Evolutionary conservation across 2,329 filamentous ascomycete genomes (phyloP).

Genomic region (Zasmidium angulare): DNA sequence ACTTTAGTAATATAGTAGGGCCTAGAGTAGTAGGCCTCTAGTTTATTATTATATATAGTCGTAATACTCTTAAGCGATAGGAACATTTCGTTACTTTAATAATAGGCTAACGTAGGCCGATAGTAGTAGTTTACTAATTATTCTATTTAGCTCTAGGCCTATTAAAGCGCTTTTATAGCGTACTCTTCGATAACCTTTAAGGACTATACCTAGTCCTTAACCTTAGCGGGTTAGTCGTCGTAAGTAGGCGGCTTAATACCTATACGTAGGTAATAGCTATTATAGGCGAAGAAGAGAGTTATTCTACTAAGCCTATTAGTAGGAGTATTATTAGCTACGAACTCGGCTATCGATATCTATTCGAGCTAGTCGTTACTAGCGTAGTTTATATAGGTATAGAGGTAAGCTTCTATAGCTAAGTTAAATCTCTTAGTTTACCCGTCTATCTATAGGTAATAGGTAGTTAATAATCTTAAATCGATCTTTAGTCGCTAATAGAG

Average conservation of each 20-base stretch:
- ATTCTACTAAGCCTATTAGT: not conserved
- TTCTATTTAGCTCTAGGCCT: too few relatives aligned
- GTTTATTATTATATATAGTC: not conserved
- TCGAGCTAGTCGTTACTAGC: not conserved
- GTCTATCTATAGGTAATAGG: not conserved
- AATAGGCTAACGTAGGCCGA: too few relatives aligned
- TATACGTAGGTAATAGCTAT: not conserved
- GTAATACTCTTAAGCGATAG: too few relatives aligned
- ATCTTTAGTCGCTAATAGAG: not conserved
- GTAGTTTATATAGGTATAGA: not conserved
- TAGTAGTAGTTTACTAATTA: too few relatives aligned
- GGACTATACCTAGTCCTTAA: too few relatives aligned
- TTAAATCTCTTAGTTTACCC: not conserved
- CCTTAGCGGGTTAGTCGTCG: not conserved
- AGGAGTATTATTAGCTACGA: not conserved
- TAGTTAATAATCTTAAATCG: not conserved
- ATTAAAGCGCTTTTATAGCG: too few relatives aligned
- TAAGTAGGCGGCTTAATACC: not conserved
- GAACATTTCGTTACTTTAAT: too few relatives aligned
- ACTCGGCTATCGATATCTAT: not conserved
- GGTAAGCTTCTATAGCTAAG: not conserved
- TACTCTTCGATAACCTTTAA: too few relatives aligned
- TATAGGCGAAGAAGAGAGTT: not conserved
- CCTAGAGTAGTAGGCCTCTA: not conserved
- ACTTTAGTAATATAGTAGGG: not conserved